Percentiles rank a stretch among this genome's conserved stretches.
Conservation (phyloP, 768 basidiomycete genomes). For the Pleurotus sapidus region DNA sequence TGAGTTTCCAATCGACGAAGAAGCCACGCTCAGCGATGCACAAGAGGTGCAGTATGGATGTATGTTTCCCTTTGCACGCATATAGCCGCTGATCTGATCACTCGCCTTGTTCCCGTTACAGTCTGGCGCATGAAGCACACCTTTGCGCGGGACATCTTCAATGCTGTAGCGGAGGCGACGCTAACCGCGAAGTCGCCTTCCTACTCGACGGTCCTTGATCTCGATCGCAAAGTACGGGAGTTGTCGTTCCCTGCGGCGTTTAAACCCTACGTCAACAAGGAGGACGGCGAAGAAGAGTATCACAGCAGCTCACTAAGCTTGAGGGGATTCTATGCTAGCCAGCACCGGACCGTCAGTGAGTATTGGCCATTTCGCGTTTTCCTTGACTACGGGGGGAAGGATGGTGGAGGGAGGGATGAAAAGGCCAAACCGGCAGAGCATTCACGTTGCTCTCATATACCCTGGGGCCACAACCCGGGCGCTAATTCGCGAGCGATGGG, state of each 20-base stretch:
- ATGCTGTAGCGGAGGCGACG: conserved; percentile 43
- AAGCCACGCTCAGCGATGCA: conserved; percentile 38
- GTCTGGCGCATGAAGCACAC: conserved; percentile 59
- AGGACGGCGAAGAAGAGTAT: conserved; percentile 45
- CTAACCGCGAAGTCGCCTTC: conserved; percentile 44
- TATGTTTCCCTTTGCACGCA: conserved; percentile 24
- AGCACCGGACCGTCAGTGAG: conserved; percentile 58
- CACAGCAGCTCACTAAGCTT: conserved; percentile 48
- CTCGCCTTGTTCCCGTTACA: conserved; percentile 14
- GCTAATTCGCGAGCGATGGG: conserved; percentile 4
- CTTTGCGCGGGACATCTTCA: conserved; percentile 49
- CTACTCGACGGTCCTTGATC: conserved; percentile 45
- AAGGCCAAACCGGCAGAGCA: neutral
- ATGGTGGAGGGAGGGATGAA: neutral
- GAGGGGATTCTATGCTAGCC: conserved; percentile 53
- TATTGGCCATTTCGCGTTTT: conserved; percentile 11
- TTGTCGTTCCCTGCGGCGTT: conserved; percentile 42
- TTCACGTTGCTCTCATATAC: neutral
- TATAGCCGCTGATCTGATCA: neutral
- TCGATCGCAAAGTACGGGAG: conserved; percentile 49
- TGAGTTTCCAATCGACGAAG: conserved; percentile 53
- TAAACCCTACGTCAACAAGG: conserved; percentile 40
- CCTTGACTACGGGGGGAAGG: neutral
- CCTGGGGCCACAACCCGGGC: neutral
- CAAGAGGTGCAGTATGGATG: conserved; percentile 49